A percentile compares a stretch with the other conserved stretches of the same genome.
These are phyloP conservation scores for Middelhovenomyces tepae DNA, from an alignment of 805 yeast genomes.

Conservation along the genomic window DNA sequence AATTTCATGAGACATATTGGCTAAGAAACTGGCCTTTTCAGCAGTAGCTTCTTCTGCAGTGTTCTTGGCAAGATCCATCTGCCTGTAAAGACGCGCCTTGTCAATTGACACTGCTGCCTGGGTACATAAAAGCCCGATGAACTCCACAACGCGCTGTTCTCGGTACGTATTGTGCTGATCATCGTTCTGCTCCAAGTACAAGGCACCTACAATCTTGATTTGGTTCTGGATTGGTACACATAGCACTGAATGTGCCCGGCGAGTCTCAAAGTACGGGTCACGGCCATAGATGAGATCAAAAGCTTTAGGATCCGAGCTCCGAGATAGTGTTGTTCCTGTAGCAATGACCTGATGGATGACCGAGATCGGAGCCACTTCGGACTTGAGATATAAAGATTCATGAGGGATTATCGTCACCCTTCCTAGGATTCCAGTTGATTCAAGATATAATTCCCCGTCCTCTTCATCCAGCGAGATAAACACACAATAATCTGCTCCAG, in stretches of 20 bases:
- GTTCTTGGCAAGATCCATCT: constrained; percentile 34
- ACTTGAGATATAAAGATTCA: constrained; percentile 33
- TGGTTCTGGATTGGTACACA: constrained; percentile 41
- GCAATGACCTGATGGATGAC: constrained; percentile 33
- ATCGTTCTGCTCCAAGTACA: constrained; percentile 39
- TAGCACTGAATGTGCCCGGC: constrained; percentile 29
- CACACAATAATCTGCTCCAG: constrained; percentile 32
- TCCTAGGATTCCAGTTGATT: constrained; percentile 21
- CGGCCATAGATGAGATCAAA: constrained; percentile 29
- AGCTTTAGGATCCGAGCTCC: constrained; percentile 29
- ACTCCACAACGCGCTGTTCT: constrained; percentile 28
- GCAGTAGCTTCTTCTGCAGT: constrained; percentile 46
- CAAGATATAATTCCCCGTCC: constrained; percentile 24
- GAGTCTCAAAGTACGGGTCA: constrained; percentile 35
- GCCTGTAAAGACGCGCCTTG: constrained; percentile 38
- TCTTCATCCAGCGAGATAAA: constrained; percentile 25
- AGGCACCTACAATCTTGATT: constrained; percentile 35
- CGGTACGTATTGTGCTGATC: no score
- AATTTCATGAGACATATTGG: constrained; percentile 51
- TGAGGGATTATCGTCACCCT: constrained; percentile 26
- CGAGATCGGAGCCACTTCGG: constrained; percentile 37
- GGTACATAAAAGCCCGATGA: constrained; percentile 37
- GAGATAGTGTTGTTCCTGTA: constrained; percentile 30
- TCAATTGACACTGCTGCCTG: constrained; percentile 46
- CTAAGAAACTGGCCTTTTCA: constrained; percentile 45